These are phyloP conservation scores for Caryopteris hybrid DNA, from an alignment of 305 asterid genomes.

Conservation along the genomic window DNA sequence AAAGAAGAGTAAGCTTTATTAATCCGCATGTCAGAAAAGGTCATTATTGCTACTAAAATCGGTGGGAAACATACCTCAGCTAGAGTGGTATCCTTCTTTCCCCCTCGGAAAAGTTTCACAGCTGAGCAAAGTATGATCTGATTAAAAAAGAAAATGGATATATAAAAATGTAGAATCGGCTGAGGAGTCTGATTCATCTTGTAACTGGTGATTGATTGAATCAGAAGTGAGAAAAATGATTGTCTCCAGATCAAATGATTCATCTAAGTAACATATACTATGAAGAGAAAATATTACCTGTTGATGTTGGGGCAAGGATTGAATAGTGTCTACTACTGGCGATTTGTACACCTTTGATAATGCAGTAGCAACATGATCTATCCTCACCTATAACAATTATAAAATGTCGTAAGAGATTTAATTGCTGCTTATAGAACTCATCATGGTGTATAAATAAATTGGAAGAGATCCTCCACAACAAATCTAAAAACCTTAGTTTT, in stretches of 20 bases:
- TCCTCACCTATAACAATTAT: conserved; percentile 58
- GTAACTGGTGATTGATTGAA: conserved; percentile 2
- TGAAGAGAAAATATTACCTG: conserved; percentile 69
- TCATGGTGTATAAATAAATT: not conserved
- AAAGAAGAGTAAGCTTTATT: conserved; percentile 5
- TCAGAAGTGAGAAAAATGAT: not conserved
- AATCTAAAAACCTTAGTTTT: not conserved
- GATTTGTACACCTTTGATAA: conserved; percentile 75
- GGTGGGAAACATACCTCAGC: conserved; percentile 61
- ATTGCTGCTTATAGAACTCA: not conserved
- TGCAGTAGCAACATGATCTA: conserved; percentile 88
- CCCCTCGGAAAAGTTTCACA: conserved; percentile 76
- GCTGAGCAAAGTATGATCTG: conserved; percentile 95
- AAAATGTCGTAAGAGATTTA: not conserved
- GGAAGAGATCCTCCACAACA: conserved; percentile 1
- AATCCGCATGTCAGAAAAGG: not conserved
- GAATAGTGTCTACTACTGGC: conserved; percentile 78
- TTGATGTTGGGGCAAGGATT: conserved; percentile 94
- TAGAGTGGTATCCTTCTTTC: conserved; percentile 78
- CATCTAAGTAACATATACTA: not conserved
- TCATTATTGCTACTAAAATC: not conserved
- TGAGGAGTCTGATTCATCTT: not conserved
- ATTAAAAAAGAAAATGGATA: not conserved
- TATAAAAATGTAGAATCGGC: not conserved
- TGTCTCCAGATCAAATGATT: not conserved